These are phyloP conservation scores for Hanseniaspora pseudoguilliermondii DNA, from an alignment of 805 yeast species.

Conservation along the genomic window DNA sequence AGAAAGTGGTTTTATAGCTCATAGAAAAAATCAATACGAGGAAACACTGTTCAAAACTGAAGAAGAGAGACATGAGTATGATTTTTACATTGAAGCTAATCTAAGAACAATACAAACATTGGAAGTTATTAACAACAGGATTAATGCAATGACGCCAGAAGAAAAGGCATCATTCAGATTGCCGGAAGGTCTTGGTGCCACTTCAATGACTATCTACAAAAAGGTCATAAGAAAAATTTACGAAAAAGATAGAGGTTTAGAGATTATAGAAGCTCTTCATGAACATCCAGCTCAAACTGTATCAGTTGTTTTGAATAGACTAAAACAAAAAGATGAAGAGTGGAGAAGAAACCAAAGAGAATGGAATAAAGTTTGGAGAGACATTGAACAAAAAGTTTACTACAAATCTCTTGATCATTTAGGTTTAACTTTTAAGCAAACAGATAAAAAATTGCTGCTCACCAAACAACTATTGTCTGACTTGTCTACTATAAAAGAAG, in stretches of 20 bases:
- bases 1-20: conserved; percentile 98
- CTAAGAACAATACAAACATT: conserved; percentile 87
- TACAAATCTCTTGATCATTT: conserved; percentile 88
- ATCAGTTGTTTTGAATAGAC: conserved; percentile 79
- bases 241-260: conserved; percentile 89
- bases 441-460: conserved; percentile 84
- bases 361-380: conserved; percentile 99
- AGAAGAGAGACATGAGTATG: conserved; percentile 96
- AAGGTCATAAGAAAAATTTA: conserved; percentile 85
- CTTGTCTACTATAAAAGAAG: conserved; percentile 82
- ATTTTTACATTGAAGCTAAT: conserved; percentile 88
- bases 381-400: conserved; percentile 88
- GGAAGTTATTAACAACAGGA: conserved; percentile 87
- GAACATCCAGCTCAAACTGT: conserved; percentile 92
- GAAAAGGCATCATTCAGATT: conserved; percentile 76
- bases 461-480: conserved; percentile 84
- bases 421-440: conserved; percentile 91
- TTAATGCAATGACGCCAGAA: conserved; percentile 83
- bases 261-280: conserved; percentile 89
- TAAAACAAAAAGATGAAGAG: conserved; percentile 96
- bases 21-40: conserved; percentile 93
- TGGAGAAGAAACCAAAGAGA: conserved; percentile 97
- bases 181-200: conserved; percentile 88
- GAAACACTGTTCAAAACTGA: conserved; percentile 89
- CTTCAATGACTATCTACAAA: conserved; percentile 80